phyloP scores from a whole-genome alignment of 495 filamentous ascomycete genomes.

The Daldinia decipiens region DNA sequence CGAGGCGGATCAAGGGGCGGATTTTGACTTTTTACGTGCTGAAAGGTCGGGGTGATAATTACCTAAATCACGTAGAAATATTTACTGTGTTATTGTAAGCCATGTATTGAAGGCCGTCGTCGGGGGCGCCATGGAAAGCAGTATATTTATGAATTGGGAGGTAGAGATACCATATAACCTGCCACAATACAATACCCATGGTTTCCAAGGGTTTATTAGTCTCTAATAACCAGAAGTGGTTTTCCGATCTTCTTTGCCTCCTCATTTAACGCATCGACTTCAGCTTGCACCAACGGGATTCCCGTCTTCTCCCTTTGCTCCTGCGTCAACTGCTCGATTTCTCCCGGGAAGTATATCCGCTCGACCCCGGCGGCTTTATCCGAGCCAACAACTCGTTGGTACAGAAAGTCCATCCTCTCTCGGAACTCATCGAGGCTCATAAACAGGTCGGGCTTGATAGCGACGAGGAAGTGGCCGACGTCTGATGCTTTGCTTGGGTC shows the following conservation, averaged over 20 bases:
- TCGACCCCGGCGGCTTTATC: slow-evolving; percentile 78
- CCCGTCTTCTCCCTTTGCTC: slow-evolving; percentile 65
- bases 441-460: slow-evolving; percentile 81
- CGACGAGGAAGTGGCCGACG: slow-evolving; percentile 80
- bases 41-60: background rate
- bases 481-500: slow-evolving; percentile 73
- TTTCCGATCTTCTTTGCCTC: slow-evolving; percentile 69
- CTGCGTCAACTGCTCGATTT: slow-evolving; percentile 73
- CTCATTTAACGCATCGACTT: slow-evolving; percentile 72
- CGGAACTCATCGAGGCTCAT: slow-evolving; percentile 74
- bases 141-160: no score
- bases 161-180: no score
- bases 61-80: no score
- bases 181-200: background rate
- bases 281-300: slow-evolving; percentile 72
- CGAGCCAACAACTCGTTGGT: slow-evolving; percentile 68
- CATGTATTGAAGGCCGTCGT: no score
- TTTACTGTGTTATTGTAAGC: no score
- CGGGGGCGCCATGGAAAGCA: no score
- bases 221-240: slow-evolving; percentile 32
- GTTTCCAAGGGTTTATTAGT: background rate
- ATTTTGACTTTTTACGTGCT: slow-evolving; percentile 73
- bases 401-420: slow-evolving; percentile 74
- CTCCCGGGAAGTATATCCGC: slow-evolving; percentile 80
- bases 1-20: slow-evolving; percentile 69